phyloP scores from a whole-genome alignment of 129 eudicot genomes.

The Silybum marianum region DNA sequence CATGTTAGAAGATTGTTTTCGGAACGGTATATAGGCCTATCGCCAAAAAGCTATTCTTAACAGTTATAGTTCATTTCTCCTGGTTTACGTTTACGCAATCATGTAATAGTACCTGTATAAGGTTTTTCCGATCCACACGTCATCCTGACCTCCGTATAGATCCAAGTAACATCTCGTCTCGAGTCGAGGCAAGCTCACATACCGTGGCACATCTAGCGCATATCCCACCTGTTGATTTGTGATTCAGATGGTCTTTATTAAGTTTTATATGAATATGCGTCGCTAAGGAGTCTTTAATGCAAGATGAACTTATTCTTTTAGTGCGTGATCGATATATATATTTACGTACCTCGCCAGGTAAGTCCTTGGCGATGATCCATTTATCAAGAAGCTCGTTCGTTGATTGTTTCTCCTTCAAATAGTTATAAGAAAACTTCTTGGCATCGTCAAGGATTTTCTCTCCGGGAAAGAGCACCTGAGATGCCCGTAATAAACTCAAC shows the following conservation, averaged over 20 bases:
- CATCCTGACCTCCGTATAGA: slow-evolving; percentile 69
- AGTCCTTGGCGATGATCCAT: slow-evolving; percentile 70
- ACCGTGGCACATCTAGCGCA: neutral
- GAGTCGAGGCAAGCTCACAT: slow-evolving; percentile 1
- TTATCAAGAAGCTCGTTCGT: slow-evolving; percentile 54
- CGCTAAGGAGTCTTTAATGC: neutral
- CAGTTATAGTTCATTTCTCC: too few species aligned
- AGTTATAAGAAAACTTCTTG: slow-evolving; percentile 40
- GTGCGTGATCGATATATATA: neutral
- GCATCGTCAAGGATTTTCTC: slow-evolving; percentile 49
- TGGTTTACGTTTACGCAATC: too few species aligned
- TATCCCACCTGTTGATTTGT: slow-evolving; percentile 26
- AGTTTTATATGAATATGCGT: neutral
- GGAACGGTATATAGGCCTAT: too few species aligned
- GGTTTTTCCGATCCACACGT: slow-evolving; percentile 54
- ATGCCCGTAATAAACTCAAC: slow-evolving; percentile 60
- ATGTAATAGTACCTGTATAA: slow-evolving; percentile 38
- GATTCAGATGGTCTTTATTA: neutral
- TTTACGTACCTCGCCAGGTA: slow-evolving; percentile 64
- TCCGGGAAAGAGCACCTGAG: slow-evolving; percentile 37
- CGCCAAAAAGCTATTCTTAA: too few species aligned
- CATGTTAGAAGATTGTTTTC: too few species aligned
- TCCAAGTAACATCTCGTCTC: slow-evolving; percentile 60
- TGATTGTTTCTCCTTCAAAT: slow-evolving; percentile 48
- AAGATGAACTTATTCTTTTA: neutral